These are phyloP conservation scores for Erigeron canadensis DNA, from an alignment of 129 eudicot species.

Conservation along the genomic window DNA sequence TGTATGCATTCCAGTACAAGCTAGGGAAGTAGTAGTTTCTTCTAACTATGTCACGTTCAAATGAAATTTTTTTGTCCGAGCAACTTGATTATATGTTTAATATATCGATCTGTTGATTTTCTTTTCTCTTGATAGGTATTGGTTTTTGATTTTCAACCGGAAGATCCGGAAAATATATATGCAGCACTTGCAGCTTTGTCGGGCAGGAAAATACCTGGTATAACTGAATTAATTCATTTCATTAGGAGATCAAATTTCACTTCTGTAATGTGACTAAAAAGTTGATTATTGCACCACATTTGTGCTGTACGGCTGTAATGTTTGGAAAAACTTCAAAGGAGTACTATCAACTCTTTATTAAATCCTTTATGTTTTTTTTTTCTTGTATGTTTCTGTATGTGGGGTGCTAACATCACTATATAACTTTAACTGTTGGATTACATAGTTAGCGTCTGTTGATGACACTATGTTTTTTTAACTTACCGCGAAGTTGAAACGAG, in stretches of 20 bases:
- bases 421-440: too few relatives aligned
- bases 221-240: background rate
- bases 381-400: too few relatives aligned
- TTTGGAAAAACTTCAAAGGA: background rate
- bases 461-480: too few relatives aligned
- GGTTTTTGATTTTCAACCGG: slow-evolving; percentile 91
- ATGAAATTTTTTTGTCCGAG: background rate
- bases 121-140: slow-evolving; percentile 35
- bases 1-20: too few relatives aligned
- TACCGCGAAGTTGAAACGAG: background rate
- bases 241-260: too few relatives aligned
- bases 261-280: too few relatives aligned
- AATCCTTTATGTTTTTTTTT: too few relatives aligned
- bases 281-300: too few relatives aligned
- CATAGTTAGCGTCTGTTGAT: too few relatives aligned
- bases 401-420: too few relatives aligned
- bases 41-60: background rate
- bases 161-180: slow-evolving; percentile 73
- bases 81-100: background rate
- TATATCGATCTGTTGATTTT: slow-evolving; percentile 5
- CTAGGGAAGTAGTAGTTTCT: background rate
- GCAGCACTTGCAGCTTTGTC: slow-evolving; percentile 78
- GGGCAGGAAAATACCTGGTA: slow-evolving; percentile 73
- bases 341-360: too few relatives aligned
- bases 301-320: background rate